phyloP scores from a whole-genome alignment of 768 basidiomycete species.

The Lyophyllum semitale region DNA sequence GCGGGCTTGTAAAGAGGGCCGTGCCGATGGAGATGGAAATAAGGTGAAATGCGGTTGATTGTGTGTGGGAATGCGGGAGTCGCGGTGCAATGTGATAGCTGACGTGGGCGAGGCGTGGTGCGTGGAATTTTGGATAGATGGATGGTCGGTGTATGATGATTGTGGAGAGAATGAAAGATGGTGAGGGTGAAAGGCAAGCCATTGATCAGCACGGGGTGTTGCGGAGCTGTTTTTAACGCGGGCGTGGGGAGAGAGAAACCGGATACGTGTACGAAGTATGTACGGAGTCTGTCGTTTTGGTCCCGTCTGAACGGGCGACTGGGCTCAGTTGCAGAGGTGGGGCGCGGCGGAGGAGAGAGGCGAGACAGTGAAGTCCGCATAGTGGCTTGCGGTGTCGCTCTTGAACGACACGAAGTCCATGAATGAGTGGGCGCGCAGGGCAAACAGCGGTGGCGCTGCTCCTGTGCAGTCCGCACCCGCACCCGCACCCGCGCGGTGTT shows the following conservation, averaged over 20 bases:
- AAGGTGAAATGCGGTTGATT: slow-evolving; percentile 15
- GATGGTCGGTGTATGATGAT: slow-evolving; percentile 12
- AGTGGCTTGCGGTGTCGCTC: slow-evolving; percentile 17
- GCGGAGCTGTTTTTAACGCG: slow-evolving; percentile 1
- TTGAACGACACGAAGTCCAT: slow-evolving; percentile 15
- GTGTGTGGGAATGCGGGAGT: slow-evolving; percentile 25
- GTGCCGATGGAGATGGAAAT: slow-evolving; percentile 8
- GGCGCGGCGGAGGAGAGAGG: slow-evolving; percentile 44
- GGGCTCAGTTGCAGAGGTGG: slow-evolving; percentile 48
- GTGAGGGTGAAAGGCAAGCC: background rate
- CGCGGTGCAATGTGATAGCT: slow-evolving; percentile 13
- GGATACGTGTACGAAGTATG: background rate
- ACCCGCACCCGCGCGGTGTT: background rate
- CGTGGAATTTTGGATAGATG: slow-evolving; percentile 11
- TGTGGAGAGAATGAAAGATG: background rate
- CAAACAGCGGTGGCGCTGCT: slow-evolving; percentile 13
- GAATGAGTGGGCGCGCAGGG: slow-evolving; percentile 13
- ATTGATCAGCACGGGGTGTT: background rate
- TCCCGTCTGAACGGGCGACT: background rate
- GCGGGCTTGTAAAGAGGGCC: slow-evolving; percentile 21
- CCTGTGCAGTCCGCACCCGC: slow-evolving; percentile 7
- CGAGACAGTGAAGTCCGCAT: slow-evolving; percentile 28
- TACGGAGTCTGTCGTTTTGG: slow-evolving; percentile 7
- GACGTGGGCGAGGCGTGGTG: slow-evolving; percentile 13
- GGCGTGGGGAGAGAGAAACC: slow-evolving; percentile 3